A percentile compares a stretch with the other conserved stretches of the same genome.
Evolutionary conservation across 306 rosid species (phyloP).

Genomic region (Inga laurina): DNA sequence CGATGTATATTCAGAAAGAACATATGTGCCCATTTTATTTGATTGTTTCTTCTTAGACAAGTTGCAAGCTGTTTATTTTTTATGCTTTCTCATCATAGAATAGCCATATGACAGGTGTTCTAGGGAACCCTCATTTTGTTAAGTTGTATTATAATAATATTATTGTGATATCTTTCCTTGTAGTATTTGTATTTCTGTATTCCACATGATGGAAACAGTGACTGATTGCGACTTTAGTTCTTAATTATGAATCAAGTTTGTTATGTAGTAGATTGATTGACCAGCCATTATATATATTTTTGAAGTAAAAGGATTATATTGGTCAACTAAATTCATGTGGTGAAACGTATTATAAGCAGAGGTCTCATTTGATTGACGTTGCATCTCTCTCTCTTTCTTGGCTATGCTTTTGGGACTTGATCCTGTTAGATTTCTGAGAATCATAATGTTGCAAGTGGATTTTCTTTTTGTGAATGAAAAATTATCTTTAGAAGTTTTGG

Average conservation of each 20-base stretch:
- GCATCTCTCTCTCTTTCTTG: neutral
- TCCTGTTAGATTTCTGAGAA: conserved; percentile 1
- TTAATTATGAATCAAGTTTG: neutral
- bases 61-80: conserved; percentile 2
- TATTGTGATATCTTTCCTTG: neutral
- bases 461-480: neutral
- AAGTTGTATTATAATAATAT: neutral
- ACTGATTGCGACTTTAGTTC: conserved; percentile 1
- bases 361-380: neutral
- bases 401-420: neutral
- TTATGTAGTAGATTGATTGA: conserved; percentile 13
- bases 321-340: neutral
- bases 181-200: neutral
- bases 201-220: neutral
- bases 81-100: neutral
- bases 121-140: neutral
- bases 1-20: conserved; percentile 12
- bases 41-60: neutral
- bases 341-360: neutral
- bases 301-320: neutral
- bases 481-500: neutral
- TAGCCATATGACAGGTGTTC: neutral
- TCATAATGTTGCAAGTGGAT: neutral
- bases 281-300: neutral
- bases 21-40: neutral